A percentile compares a stretch with the other conserved stretches of the same genome.
Conservation (phyloP, 176 grass and related monocot genomes). For the Oryza glumipatula region DNA sequence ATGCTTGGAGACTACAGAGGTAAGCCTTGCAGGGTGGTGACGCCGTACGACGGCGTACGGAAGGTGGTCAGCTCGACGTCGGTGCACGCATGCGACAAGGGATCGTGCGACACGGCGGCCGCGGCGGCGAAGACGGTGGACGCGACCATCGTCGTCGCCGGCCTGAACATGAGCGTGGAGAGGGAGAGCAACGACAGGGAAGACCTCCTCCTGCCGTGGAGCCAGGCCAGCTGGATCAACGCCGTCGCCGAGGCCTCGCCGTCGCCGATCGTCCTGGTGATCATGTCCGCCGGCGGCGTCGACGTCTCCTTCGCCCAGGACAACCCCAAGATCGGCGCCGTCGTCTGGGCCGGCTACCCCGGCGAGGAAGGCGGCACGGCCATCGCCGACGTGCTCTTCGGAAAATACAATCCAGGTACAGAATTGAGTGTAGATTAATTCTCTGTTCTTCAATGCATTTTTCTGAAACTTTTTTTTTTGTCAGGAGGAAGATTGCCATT, state of each 20-base stretch:
- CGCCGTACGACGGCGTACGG: conserved; percentile 49
- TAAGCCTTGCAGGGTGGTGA: conserved; percentile 56
- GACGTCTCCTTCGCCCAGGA: conserved; percentile 55
- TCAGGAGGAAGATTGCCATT: conserved; percentile 41
- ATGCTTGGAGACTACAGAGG: conserved; percentile 65
- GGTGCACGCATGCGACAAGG: conserved; percentile 47
- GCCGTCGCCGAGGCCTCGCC: conserved; percentile 44
- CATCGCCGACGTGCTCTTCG: conserved; percentile 56
- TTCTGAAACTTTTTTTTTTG: background rate
- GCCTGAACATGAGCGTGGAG: conserved; percentile 54
- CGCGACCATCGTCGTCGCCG: conserved; percentile 50
- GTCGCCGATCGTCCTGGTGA: conserved; percentile 46
- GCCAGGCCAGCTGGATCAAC: conserved; percentile 43
- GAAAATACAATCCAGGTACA: conserved; percentile 50
- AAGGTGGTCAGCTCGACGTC: conserved; percentile 26
- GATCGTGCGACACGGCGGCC: conserved; percentile 25
- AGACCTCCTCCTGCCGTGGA: conserved; percentile 52
- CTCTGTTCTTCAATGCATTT: background rate
- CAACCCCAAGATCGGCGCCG: conserved; percentile 58
- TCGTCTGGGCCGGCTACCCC: conserved; percentile 61
- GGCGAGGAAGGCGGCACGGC: conserved; percentile 57
- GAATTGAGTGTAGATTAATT: background rate
- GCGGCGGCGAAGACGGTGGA: conserved; percentile 23
- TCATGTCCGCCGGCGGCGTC: conserved; percentile 53
- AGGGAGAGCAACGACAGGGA: conserved; percentile 51